These are phyloP conservation scores for Ceratobasidium sp. DNA, from an alignment of 1,284 basidiomycete genomes.

Conservation along the genomic window DNA sequence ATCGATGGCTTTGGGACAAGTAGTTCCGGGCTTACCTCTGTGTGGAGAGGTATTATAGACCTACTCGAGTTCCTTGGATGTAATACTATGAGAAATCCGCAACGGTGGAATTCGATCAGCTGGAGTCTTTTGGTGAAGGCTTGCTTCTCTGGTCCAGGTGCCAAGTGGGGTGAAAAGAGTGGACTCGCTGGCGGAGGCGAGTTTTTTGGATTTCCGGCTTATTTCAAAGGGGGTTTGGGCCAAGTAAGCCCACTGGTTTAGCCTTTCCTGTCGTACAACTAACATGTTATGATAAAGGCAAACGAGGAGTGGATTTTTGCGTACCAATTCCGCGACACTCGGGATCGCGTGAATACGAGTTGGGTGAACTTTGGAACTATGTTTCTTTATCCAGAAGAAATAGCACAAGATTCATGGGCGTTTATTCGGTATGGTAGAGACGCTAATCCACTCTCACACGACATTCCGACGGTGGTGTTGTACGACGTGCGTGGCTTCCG, in stretches of 20 bases:
- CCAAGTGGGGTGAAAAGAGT: constrained; percentile 24
- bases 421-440: constrained; percentile 41
- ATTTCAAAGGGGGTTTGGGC: constrained; percentile 20
- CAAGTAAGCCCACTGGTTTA: not conserved
- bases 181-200: constrained; percentile 33
- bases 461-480: constrained; percentile 5
- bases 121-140: constrained; percentile 35
- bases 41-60: constrained; percentile 34
- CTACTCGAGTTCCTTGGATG: constrained; percentile 30
- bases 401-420: constrained; percentile 12
- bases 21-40: constrained; percentile 21
- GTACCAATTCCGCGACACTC: constrained; percentile 22
- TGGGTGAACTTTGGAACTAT: not conserved
- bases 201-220: constrained; percentile 38
- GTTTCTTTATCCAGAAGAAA: not conserved
- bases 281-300: constrained; percentile 3
- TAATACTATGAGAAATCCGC: constrained; percentile 14
- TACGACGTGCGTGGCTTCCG: constrained; percentile 31
- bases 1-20: constrained; percentile 20
- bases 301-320: constrained; percentile 42
- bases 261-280: not conserved
- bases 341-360: not conserved
- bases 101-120: not conserved
- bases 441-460: constrained; percentile 19
- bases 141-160: constrained; percentile 31